phyloP scores from a whole-genome alignment of 148 eudicot species.

The Chenopodium berlandieri region DNA sequence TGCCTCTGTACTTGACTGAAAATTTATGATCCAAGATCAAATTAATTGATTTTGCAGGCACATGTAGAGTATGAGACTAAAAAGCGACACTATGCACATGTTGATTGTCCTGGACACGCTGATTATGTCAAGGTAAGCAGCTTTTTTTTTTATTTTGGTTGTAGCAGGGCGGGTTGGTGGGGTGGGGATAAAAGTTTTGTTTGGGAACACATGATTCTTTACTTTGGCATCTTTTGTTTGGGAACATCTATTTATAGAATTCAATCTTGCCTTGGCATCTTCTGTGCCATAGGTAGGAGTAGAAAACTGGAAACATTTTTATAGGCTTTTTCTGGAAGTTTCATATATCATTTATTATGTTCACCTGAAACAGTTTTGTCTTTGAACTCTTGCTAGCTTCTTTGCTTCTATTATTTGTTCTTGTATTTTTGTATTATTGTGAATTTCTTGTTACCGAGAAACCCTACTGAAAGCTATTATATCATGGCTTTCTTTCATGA shows the following conservation, averaged over 20 bases:
- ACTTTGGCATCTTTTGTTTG: neutral
- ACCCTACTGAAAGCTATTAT: neutral
- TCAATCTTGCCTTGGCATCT: neutral
- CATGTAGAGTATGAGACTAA: constrained; percentile 98
- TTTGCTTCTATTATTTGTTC: neutral
- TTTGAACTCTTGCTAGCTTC: neutral
- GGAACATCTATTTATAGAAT: neutral
- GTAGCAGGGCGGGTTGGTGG: neutral
- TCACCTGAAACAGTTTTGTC: neutral
- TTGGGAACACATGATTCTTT: neutral
- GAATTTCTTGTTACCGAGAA: neutral
- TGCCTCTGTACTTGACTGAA: neutral
- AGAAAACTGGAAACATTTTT: neutral
- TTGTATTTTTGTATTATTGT: neutral
- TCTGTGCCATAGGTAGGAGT: neutral
- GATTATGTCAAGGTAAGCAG: constrained; percentile 87
- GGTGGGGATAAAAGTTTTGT: neutral
- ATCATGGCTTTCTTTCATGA: neutral
- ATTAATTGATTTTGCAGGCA: constrained; percentile 46
- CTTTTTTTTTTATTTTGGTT: neutral
- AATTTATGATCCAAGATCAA: neutral
- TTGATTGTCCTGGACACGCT: constrained; percentile 97
- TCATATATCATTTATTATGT: neutral
- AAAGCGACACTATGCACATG: constrained; percentile 91
- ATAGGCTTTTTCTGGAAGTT: neutral